These are phyloP conservation scores for Mortierella alpina DNA, from an alignment of 192 early-diverging fungal species.

Conservation along the genomic window DNA sequence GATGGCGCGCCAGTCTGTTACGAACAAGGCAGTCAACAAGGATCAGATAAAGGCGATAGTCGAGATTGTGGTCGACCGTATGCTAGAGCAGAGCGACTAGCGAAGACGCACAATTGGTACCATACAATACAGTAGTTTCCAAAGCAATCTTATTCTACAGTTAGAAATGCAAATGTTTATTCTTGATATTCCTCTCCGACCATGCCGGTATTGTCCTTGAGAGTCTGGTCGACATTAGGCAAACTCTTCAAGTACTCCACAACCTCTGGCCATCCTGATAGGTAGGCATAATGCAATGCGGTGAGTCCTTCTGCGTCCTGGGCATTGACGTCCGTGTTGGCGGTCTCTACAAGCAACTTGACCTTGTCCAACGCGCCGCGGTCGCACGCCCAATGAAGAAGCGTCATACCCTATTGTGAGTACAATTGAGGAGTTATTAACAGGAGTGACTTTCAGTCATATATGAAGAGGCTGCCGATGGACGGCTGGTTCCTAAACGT, in stretches of 20 bases:
- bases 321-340: constrained; percentile 45
- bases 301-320: constrained; percentile 46
- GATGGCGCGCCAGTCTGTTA: constrained; percentile 18
- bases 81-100: background rate
- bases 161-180: constrained; percentile 1
- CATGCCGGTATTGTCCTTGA: constrained; percentile 35
- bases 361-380: constrained; percentile 59
- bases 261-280: constrained; percentile 41
- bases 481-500: background rate
- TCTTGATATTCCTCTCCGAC: constrained; percentile 31
- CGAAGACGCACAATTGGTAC: background rate
- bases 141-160: background rate
- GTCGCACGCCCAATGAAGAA: constrained; percentile 66
- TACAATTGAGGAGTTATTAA: background rate
- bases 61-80: background rate
- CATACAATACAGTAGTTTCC: background rate
- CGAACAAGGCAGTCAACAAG: constrained; percentile 16
- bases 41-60: constrained; percentile 14
- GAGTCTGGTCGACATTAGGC: constrained; percentile 20
- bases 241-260: constrained; percentile 23
- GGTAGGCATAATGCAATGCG: constrained; percentile 37
- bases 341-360: constrained; percentile 50
- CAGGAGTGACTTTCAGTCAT: background rate
- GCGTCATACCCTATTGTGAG: constrained; percentile 57
- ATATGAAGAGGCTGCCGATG: background rate